Evolutionary conservation across 2,329 filamentous ascomycete species (phyloP).

Genomic region (Aspergillus candidus): DNA sequence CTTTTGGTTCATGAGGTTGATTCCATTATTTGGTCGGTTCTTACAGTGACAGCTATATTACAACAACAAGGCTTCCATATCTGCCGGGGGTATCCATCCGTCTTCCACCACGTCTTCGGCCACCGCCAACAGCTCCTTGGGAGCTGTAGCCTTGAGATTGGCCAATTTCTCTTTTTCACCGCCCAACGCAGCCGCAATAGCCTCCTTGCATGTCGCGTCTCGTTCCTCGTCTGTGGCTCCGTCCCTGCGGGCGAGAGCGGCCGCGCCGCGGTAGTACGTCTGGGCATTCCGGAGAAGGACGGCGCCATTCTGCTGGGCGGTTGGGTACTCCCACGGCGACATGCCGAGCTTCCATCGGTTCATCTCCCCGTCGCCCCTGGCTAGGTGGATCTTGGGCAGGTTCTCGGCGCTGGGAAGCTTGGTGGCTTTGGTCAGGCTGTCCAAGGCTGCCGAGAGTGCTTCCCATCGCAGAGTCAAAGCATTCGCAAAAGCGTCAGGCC

Average conservation of each 20-base stretch:
- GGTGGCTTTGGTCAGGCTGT: conserved; percentile 45
- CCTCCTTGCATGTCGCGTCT: conserved; percentile 45
- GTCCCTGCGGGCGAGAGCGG: conserved; percentile 34
- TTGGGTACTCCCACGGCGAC: conserved; percentile 37
- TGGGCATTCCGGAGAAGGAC: conserved; percentile 52
- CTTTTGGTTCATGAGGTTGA: neutral
- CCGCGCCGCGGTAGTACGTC: conserved; percentile 53
- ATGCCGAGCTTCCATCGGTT: conserved; percentile 48
- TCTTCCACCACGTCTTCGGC: conserved; percentile 51
- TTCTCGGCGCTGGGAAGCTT: conserved; percentile 48
- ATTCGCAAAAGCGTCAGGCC: conserved; percentile 25
- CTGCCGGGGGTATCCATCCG: conserved; percentile 38
- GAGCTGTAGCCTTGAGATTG: conserved; percentile 27
- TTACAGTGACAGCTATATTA: conserved; percentile 11
- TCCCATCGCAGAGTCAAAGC: conserved; percentile 45
- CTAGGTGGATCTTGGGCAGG: conserved; percentile 48
- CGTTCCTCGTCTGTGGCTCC: conserved; percentile 39
- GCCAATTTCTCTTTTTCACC: conserved; percentile 37
- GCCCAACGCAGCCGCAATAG: conserved; percentile 42
- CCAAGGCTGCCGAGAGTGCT: conserved; percentile 46
- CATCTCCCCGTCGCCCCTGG: conserved; percentile 52
- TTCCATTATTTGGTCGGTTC: too few species aligned
- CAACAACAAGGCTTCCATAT: conserved; percentile 29
- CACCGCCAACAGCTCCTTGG: conserved; percentile 38
- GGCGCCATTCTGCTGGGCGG: conserved; percentile 40